A percentile compares a stretch with the other conserved stretches of the same genome.
These are phyloP conservation scores for Aquilaria sinensis DNA, from an alignment of 345 rosid genomes.

Conservation along the genomic window DNA sequence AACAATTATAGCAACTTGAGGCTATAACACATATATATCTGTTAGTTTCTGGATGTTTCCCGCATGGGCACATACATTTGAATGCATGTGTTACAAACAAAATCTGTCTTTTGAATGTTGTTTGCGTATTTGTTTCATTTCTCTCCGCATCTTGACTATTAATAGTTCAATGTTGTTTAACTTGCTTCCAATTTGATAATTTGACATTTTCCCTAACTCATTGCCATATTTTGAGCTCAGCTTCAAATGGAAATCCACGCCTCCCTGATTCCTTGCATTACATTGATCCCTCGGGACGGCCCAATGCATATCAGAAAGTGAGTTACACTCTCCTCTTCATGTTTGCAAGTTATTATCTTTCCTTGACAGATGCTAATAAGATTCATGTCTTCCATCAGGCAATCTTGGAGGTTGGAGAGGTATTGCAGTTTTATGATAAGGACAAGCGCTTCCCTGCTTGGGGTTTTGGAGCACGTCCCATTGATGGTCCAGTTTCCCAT, in stretches of 20 bases:
- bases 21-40: too few species aligned
- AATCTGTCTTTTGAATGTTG: too few species aligned
- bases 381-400: conserved; percentile 42
- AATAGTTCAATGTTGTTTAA: too few species aligned
- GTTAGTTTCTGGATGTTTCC: too few species aligned
- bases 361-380: neutral
- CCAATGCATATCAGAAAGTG: conserved; percentile 55
- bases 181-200: too few species aligned
- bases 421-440: conserved; percentile 78
- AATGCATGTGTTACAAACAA: too few species aligned
- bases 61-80: too few species aligned
- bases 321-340: conserved; percentile 9
- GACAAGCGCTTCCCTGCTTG: conserved; percentile 88
- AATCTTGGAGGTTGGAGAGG: conserved; percentile 80
- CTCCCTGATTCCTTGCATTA: conserved; percentile 71
- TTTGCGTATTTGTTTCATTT: too few species aligned
- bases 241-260: conserved; percentile 55
- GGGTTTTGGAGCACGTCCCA: conserved; percentile 99
- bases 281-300: conserved; percentile 45
- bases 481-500: conserved; percentile 93
- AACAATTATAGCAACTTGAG: too few species aligned
- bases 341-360: neutral
- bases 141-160: too few species aligned
- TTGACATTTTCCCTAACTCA: too few species aligned
- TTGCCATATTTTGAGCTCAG: neutral